Percentiles rank a stretch among this genome's conserved stretches.
Evolutionary conservation across 2,329 filamentous ascomycete genomes (phyloP).

Genomic region (Ophiosphaerella korrae): DNA sequence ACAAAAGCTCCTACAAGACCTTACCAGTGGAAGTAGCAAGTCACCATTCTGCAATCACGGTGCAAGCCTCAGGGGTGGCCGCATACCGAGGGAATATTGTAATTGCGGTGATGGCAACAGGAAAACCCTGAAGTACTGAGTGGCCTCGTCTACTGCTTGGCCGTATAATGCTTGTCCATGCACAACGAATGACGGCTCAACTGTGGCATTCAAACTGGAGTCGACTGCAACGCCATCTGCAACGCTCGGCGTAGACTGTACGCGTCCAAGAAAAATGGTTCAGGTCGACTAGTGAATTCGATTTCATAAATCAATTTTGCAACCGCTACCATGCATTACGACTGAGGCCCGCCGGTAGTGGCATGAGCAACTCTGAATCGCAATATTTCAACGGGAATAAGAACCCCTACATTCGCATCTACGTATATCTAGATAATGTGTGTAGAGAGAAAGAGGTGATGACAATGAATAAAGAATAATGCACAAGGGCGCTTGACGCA

Average conservation of each 20-base stretch:
- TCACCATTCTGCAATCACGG: neutral
- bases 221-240: neutral
- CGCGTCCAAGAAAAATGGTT: neutral
- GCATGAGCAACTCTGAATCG: neutral
- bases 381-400: neutral
- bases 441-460: neutral
- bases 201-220: neutral
- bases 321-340: neutral
- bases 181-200: conserved; percentile 1
- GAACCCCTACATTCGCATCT: conserved; percentile 1
- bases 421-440: conserved; percentile 3
- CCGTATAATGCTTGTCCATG: conserved; percentile 1
- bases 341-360: neutral
- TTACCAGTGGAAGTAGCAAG: neutral
- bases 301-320: neutral
- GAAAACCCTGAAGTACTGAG: neutral
- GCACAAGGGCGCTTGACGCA: neutral
- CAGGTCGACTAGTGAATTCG: neutral
- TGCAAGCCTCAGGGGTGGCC: neutral
- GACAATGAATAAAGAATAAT: neutral
- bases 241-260: neutral
- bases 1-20: neutral
- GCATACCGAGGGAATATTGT: conserved; percentile 1
- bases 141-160: neutral
- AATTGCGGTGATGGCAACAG: neutral